These are phyloP conservation scores for Allantophomopsis cytisporea DNA, from an alignment of 2,329 filamentous ascomycete species.

Conservation along the genomic window DNA sequence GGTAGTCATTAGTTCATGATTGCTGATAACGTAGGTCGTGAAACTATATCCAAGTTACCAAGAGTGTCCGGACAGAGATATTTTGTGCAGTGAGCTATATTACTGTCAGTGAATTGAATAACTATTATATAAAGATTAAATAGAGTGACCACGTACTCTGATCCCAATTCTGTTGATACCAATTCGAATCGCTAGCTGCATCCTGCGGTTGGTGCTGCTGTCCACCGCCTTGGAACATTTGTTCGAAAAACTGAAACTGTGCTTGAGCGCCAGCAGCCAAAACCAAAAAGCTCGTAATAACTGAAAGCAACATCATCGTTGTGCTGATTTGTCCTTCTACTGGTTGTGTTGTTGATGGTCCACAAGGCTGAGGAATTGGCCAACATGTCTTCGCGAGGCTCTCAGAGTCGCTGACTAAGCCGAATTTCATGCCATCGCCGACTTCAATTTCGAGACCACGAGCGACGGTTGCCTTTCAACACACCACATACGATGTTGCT, in stretches of 20 bases:
- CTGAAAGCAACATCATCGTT: conserved; percentile 14
- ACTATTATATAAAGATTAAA: conserved; percentile 1
- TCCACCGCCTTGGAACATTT: conserved; percentile 72
- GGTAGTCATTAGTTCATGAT: not conserved
- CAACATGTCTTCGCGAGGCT: not conserved
- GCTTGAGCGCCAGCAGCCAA: conserved; percentile 46
- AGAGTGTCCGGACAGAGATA: conserved; percentile 93
- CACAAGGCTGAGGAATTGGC: not conserved
- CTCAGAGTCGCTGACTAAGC: conserved; percentile 2
- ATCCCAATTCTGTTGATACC: conserved; percentile 63
- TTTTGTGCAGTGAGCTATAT: conserved; percentile 69
- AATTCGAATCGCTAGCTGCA: conserved; percentile 67
- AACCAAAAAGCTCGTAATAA: conserved; percentile 37
- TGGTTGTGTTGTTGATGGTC: too few species aligned
- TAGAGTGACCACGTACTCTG: conserved; percentile 32
- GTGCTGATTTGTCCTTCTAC: not conserved
- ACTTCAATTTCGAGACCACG: conserved; percentile 3
- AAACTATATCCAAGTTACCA: conserved; percentile 15
- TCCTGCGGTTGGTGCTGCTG: conserved; percentile 52
- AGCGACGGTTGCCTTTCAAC: conserved; percentile 1
- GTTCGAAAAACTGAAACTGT: conserved; percentile 96
- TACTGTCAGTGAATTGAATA: not conserved
- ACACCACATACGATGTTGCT: conserved; percentile 23
- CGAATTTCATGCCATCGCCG: not conserved
- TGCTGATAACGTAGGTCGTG: too few species aligned